phyloP scores from a whole-genome alignment of 2,329 filamentous ascomycete species.

The Atkinsonella hypoxylon region DNA sequence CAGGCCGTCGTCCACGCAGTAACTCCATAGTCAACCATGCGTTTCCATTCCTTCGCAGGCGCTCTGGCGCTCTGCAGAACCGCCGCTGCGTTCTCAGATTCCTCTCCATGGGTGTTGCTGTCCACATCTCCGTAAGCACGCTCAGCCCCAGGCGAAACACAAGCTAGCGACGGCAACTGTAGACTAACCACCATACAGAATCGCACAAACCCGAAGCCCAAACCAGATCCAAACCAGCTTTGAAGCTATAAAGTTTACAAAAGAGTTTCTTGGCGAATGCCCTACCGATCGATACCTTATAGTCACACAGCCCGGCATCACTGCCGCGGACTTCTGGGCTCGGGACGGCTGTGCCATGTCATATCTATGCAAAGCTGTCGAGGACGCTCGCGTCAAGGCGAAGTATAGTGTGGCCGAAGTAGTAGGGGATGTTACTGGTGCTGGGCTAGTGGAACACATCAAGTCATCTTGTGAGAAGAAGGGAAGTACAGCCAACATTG shows the following conservation, averaged over 20 bases:
- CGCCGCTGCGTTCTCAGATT: slow-evolving; percentile 67
- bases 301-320: slow-evolving; percentile 64
- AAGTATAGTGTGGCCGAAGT: slow-evolving; percentile 45
- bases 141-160: slow-evolving; percentile 1
- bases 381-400: slow-evolving; percentile 22
- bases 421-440: slow-evolving; percentile 33
- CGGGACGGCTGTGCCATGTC: slow-evolving; percentile 37
- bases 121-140: slow-evolving; percentile 65
- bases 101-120: slow-evolving; percentile 80
- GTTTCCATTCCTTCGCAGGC: slow-evolving; percentile 37
- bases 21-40: slow-evolving; percentile 30
- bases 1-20: slow-evolving; percentile 1
- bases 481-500: slow-evolving; percentile 25
- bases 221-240: slow-evolving; percentile 38
- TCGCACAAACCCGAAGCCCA: slow-evolving; percentile 21
- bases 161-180: no score
- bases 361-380: slow-evolving; percentile 34
- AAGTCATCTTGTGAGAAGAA: slow-evolving; percentile 30
- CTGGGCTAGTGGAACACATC: slow-evolving; percentile 32
- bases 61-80: slow-evolving; percentile 44
- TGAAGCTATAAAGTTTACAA: slow-evolving; percentile 30
- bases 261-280: slow-evolving; percentile 50
- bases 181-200: slow-evolving; percentile 11
- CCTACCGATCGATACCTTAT: slow-evolving; percentile 67
- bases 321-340: slow-evolving; percentile 53